phyloP scores from a whole-genome alignment of 2,329 filamentous ascomycete genomes.

The Epichloe typhina region DNA sequence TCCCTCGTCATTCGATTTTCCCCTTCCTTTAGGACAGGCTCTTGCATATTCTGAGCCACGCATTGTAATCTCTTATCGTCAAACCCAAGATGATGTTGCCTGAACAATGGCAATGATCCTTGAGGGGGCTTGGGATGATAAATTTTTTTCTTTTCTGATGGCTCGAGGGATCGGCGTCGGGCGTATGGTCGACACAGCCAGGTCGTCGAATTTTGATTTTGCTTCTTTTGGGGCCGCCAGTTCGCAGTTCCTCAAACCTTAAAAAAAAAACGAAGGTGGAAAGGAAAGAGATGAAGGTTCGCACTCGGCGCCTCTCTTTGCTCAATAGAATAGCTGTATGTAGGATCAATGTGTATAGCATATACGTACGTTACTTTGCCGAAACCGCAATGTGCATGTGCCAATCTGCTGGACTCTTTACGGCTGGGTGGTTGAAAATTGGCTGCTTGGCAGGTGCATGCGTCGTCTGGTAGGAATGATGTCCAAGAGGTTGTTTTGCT shows the following conservation, averaged over 20 bases:
- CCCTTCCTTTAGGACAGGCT: background rate
- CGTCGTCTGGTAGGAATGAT: background rate
- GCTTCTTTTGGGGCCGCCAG: background rate
- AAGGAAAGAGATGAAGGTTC: background rate
- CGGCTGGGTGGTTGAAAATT: too few species aligned
- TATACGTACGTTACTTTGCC: too few species aligned
- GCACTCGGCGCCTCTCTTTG: background rate
- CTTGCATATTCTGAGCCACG: background rate
- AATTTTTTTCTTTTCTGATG: background rate
- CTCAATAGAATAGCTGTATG: background rate
- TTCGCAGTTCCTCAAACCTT: background rate
- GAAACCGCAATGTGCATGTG: background rate
- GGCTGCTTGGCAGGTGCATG: background rate
- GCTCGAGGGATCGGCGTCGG: background rate
- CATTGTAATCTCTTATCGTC: background rate
- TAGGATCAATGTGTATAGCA: slow-evolving; percentile 2
- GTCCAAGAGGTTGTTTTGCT: background rate
- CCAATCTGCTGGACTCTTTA: too few species aligned
- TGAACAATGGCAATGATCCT: background rate
- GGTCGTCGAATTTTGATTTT: background rate
- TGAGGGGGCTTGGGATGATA: background rate
- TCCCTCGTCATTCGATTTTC: background rate
- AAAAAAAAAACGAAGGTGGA: background rate
- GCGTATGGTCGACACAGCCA: slow-evolving; percentile 1
- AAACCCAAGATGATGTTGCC: background rate